Base-by-base conservation (phyloP, 306 rosid species). In the Myrica gale region DNA sequence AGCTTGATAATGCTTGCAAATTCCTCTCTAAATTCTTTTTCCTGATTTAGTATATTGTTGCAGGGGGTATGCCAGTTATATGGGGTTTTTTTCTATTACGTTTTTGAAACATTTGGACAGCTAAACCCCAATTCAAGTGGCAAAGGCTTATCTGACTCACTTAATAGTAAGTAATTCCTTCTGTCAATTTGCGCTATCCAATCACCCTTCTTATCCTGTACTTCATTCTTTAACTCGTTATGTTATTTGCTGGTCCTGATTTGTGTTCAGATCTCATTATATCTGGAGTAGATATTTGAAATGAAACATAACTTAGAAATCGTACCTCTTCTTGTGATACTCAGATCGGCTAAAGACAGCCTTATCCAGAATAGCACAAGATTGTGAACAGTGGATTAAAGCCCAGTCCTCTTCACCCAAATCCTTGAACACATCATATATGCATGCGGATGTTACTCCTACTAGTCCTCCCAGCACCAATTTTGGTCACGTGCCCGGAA, bases 41-140 rank as follows among this genome's bases (percentile, higher is more conserved):
- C 82, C 93, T 88, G 85, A 88, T 90, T 81, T 85, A 80, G 85
- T 82, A 76, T 83, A 84, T 85, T 83, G 84, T 77, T 84, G 87
- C 97, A 96, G 98, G 99, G 99, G 56, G 89, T 92, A 82, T 92
- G 99, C 87, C 99, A 96, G 84, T 82, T 96, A 81, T 92, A 89
- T 85, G 96, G 79, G 87, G 54, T 92, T 73, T 90, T 90, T 83
- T 92, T 96, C 87, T 83, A 89, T 82, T 82, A 83, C 83, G 82
- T 88, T 47, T 90, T 83, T 75, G 98, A 92, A 84, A 89, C 91
- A 79, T 96, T 90, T 90, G 97, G 91, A 72, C 98, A 85, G 81
- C 94, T 77, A 79, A 88, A 86, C 84, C 46, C 81, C 74, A 83
- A 71, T 78, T 89, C 90, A 62, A 88, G 88, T 74, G 99, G 93